These are phyloP conservation scores for Russula dissimulans DNA, from an alignment of 768 basidiomycete species.

Conservation along the genomic window DNA sequence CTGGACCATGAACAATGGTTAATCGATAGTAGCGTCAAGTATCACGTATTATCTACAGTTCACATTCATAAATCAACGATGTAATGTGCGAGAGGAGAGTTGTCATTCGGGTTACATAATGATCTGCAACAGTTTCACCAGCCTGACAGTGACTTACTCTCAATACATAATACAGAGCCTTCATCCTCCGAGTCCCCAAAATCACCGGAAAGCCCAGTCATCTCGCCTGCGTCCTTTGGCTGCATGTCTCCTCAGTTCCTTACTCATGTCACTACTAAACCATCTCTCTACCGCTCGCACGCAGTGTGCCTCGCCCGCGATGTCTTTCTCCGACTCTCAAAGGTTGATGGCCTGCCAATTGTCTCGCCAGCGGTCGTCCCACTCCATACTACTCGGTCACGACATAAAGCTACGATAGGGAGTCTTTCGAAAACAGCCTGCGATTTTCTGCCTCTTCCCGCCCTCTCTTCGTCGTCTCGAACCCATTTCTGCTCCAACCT, in stretches of 20 bases:
- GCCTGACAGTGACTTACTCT: too few relatives aligned
- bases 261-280: neutral
- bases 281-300: neutral
- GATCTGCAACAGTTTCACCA: too few relatives aligned
- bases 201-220: neutral
- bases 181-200: too few relatives aligned
- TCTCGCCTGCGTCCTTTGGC: neutral
- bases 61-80: too few relatives aligned
- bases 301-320: neutral
- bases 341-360: neutral
- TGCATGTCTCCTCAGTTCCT: neutral
- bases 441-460: conserved; percentile 11
- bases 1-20: too few relatives aligned
- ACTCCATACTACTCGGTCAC: neutral
- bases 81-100: too few relatives aligned
- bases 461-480: conserved; percentile 1
- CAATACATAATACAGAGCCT: too few relatives aligned
- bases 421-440: neutral
- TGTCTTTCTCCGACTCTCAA: neutral
- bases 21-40: too few relatives aligned
- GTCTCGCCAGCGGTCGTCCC: neutral
- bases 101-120: too few relatives aligned
- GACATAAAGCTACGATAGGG: neutral
- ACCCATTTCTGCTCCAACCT: neutral
- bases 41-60: too few relatives aligned